Percentiles rank a stretch among this genome's conserved stretches.
phyloP scores from a whole-genome alignment of 306 rosid genomes.

The Quercus ilex region DNA sequence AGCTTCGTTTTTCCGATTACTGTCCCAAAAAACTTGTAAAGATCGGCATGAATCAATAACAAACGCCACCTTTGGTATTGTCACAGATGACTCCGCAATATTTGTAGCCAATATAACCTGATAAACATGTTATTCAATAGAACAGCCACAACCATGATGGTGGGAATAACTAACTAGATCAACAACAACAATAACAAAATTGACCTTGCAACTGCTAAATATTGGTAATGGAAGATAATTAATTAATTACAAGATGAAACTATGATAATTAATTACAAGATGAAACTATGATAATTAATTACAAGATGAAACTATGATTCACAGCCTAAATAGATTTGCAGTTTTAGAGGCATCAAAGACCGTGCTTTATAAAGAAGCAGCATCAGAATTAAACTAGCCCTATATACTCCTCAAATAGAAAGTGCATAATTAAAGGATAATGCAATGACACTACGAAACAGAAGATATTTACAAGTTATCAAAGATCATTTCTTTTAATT shows the following conservation, averaged over 20 bases:
- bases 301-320: not conserved
- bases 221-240: not conserved
- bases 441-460: not conserved
- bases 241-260: not conserved
- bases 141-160: slow-evolving; percentile 7
- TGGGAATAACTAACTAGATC: not conserved
- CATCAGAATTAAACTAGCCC: not conserved
- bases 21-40: slow-evolving; percentile 78
- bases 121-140: slow-evolving; percentile 9
- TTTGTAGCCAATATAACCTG: slow-evolving; percentile 94
- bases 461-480: not conserved
- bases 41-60: slow-evolving; percentile 92
- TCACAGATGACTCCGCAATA: slow-evolving; percentile 92
- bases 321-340: not conserved
- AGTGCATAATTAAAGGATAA: not conserved
- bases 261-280: not conserved
- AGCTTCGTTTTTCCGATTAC: slow-evolving; percentile 47
- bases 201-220: not conserved
- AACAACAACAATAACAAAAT: not conserved
- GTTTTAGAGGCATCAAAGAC: not conserved
- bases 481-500: not conserved
- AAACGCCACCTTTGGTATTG: slow-evolving; percentile 87
- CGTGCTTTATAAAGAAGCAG: not conserved
- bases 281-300: too few species aligned
- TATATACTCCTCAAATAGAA: not conserved